Evolutionary conservation across 352 stramenopile genomes (phyloP).

Genomic region (Phytophthora macrochlamydospora): DNA sequence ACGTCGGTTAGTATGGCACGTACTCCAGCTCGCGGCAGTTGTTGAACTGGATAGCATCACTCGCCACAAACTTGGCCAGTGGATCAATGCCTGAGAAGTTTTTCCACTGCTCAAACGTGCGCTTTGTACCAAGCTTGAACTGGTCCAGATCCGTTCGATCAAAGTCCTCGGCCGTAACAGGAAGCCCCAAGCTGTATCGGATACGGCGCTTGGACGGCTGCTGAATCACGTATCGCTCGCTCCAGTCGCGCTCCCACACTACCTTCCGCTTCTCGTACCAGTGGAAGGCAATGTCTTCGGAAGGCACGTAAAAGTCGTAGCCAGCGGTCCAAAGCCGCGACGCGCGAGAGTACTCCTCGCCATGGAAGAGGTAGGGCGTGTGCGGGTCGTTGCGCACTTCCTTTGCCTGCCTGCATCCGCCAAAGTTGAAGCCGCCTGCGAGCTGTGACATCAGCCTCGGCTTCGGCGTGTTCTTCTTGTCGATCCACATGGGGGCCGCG

Average conservation of each 20-base stretch:
- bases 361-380: conserved; percentile 82
- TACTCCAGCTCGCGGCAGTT: conserved; percentile 76
- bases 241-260: conserved; percentile 84
- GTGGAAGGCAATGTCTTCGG: conserved; percentile 76
- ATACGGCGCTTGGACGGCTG: conserved; percentile 77
- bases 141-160: conserved; percentile 75
- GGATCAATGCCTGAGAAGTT: conserved; percentile 84
- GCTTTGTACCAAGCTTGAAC: conserved; percentile 73
- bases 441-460: conserved; percentile 80
- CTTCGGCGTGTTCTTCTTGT: conserved; percentile 74
- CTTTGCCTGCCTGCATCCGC: conserved; percentile 67
- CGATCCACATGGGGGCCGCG: conserved; percentile 63
- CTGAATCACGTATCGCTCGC: conserved; percentile 66
- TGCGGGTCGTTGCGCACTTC: conserved; percentile 82
- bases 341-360: conserved; percentile 83
- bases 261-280: conserved; percentile 87
- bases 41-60: conserved; percentile 65
- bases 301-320: conserved; percentile 84
- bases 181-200: conserved; percentile 61
- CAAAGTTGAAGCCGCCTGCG: conserved; percentile 85
- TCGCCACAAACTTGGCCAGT: conserved; percentile 57
- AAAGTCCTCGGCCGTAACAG: conserved; percentile 71
- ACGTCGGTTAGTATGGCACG: conserved; percentile 50
- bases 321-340: conserved; percentile 76
- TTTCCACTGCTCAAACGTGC: conserved; percentile 78